phyloP scores from a whole-genome alignment of 441 rosid genomes.

The Mallotus repandus region DNA sequence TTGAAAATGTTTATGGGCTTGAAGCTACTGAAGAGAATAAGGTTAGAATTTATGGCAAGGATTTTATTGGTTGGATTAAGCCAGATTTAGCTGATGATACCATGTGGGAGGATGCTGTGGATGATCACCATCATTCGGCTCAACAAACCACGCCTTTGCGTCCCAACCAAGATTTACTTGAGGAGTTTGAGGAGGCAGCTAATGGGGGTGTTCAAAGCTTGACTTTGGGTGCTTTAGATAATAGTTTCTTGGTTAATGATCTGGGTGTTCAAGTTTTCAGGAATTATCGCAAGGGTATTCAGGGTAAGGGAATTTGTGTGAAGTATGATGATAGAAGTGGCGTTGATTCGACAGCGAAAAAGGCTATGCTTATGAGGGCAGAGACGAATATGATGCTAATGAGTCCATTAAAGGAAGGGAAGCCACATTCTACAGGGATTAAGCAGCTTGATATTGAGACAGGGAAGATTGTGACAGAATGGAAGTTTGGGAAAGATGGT shows the following conservation, averaged over 20 bases:
- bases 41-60: conserved; percentile 80
- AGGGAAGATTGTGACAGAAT: conserved; percentile 78
- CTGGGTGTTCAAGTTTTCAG: conserved; percentile 85
- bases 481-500: conserved; percentile 96
- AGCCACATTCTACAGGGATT: conserved; percentile 64
- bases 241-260: conserved; percentile 90
- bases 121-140: conserved; percentile 34
- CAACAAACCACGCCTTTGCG: conserved; percentile 49
- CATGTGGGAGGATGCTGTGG: conserved; percentile 95
- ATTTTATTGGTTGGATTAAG: conserved; percentile 85
- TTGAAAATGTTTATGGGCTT: conserved; percentile 77
- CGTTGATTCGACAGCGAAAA: conserved; percentile 55
- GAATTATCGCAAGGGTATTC: conserved; percentile 83
- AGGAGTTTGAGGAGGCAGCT: conserved; percentile 84
- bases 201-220: conserved; percentile 87
- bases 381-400: conserved; percentile 95
- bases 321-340: conserved; percentile 47
- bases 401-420: conserved; percentile 76
- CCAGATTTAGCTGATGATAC: conserved; percentile 94
- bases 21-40: conserved; percentile 77
- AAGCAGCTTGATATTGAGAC: conserved; percentile 95
- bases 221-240: conserved; percentile 92
- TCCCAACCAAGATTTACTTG: conserved; percentile 62
- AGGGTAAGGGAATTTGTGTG: conserved; percentile 85
- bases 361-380: conserved; percentile 88